Percentiles rank a stretch among this genome's conserved stretches.
phyloP scores from a whole-genome alignment of 2,329 filamentous ascomycete species.

The Aspergillus versicolor region DNA sequence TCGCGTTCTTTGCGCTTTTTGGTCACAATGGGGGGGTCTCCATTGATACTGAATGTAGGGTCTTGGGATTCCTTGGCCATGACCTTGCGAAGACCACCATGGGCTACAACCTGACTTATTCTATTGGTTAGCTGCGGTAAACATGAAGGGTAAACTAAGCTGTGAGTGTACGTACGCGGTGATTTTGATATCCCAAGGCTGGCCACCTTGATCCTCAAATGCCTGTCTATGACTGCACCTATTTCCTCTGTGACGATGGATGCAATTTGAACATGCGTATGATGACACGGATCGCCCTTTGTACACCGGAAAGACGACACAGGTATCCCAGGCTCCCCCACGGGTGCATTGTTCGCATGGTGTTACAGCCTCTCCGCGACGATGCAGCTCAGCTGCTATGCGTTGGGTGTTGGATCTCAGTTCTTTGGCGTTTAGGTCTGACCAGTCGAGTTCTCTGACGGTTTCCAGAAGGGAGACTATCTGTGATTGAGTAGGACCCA shows the following conservation, averaged over 20 bases:
- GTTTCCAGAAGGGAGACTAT: not conserved
- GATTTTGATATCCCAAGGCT: not conserved
- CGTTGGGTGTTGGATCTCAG: not conserved
- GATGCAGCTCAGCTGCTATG: not conserved
- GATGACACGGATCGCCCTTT: not conserved
- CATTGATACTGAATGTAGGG: too few relatives aligned
- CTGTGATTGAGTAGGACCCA: not conserved
- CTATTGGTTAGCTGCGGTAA: not conserved
- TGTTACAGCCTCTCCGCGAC: not conserved
- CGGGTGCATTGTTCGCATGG: not conserved
- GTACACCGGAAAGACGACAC: not conserved
- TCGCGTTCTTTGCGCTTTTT: not conserved
- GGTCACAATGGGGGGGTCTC: not conserved
- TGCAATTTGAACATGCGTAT: not conserved
- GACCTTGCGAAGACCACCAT: not conserved
- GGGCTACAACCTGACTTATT: not conserved
- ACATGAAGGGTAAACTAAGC: not conserved
- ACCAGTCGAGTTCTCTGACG: not conserved
- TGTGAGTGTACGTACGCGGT: not conserved
- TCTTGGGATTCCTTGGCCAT: not conserved
- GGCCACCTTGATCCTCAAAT: not conserved
- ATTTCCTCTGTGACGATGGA: not conserved
- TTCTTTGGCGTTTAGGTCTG: not conserved
- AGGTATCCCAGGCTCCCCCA: not conserved
- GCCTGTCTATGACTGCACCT: not conserved